phyloP scores from a whole-genome alignment of 129 eudicot genomes.

The Flaveria trinervia region DNA sequence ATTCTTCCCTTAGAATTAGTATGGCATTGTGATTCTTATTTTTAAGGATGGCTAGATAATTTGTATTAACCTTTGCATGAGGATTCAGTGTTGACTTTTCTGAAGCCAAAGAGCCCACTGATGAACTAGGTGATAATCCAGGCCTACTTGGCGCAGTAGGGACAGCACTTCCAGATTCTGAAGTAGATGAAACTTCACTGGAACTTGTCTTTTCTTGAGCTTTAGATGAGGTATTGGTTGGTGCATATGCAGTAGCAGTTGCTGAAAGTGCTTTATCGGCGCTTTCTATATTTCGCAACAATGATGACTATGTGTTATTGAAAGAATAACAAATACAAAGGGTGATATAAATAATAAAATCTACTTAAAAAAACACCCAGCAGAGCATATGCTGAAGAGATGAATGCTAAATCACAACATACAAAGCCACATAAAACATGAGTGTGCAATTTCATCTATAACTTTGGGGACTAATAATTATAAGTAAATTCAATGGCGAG shows the following conservation, averaged over 20 bases:
- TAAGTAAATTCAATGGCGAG: background rate
- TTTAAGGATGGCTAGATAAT: background rate
- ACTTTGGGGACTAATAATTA: background rate
- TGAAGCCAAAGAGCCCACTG: slow-evolving; percentile 79
- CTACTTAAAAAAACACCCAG: background rate
- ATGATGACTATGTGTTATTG: slow-evolving; percentile 41
- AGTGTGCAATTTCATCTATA: slow-evolving; percentile 5
- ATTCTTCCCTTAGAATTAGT: background rate
- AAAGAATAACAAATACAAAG: background rate
- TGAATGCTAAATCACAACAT: background rate
- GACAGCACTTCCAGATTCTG: slow-evolving; percentile 62
- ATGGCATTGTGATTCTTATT: slow-evolving; percentile 9
- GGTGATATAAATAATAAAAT: background rate
- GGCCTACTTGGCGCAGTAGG: slow-evolving; percentile 54
- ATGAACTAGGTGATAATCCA: slow-evolving; percentile 81
- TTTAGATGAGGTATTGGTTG: slow-evolving; percentile 43
- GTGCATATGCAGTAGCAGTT: slow-evolving; percentile 55
- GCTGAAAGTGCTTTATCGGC: slow-evolving; percentile 53
- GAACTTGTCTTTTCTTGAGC: slow-evolving; percentile 46
- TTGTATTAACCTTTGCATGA: slow-evolving; percentile 72
- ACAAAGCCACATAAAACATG: slow-evolving; percentile 9
- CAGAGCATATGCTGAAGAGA: slow-evolving; percentile 6
- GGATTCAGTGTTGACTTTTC: slow-evolving; percentile 92
- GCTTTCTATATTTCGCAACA: slow-evolving; percentile 44
- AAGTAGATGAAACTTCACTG: slow-evolving; percentile 50